Percentiles rank a stretch among this genome's conserved stretches.
Conservation (phyloP, 805 yeast genomes). For the Kodamaea lidongshanica region DNA sequence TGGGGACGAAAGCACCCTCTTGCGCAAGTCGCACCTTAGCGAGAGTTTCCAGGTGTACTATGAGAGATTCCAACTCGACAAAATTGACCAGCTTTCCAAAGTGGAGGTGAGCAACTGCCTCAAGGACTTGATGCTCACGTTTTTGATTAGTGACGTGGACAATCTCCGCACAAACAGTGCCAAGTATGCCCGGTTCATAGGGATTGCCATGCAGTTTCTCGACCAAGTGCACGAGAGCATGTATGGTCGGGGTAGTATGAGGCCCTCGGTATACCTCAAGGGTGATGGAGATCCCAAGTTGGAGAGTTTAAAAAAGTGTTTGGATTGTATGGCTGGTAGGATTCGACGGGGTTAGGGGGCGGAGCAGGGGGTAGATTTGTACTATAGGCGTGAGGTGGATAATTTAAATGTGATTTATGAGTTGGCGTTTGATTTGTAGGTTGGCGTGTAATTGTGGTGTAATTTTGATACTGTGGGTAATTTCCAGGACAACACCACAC, state of each 20-base stretch:
- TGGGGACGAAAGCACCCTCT: constrained; percentile 12
- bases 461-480: too few relatives aligned
- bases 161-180: constrained; percentile 22
- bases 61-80: constrained; percentile 19
- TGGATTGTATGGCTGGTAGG: constrained; percentile 29
- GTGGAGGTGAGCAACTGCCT: constrained; percentile 25
- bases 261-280: constrained; percentile 26
- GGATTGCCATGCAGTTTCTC: constrained; percentile 21
- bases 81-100: constrained; percentile 25
- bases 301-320: constrained; percentile 17
- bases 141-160: constrained; percentile 27
- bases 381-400: too few relatives aligned
- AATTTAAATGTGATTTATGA: too few relatives aligned
- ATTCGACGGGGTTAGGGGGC: too few relatives aligned
- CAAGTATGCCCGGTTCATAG: constrained; percentile 23
- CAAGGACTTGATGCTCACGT: constrained; percentile 29
- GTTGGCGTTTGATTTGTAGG: too few relatives aligned
- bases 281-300: constrained; percentile 8
- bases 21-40: constrained; percentile 12
- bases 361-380: too few relatives aligned
- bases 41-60: constrained; percentile 20
- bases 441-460: too few relatives aligned
- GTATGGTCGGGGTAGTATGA: constrained; percentile 16
- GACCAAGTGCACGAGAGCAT: constrained; percentile 26
- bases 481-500: too few relatives aligned